These are phyloP conservation scores for Diaporthe sp. DNA, from an alignment of 2,329 filamentous ascomycete genomes.

Conservation along the genomic window DNA sequence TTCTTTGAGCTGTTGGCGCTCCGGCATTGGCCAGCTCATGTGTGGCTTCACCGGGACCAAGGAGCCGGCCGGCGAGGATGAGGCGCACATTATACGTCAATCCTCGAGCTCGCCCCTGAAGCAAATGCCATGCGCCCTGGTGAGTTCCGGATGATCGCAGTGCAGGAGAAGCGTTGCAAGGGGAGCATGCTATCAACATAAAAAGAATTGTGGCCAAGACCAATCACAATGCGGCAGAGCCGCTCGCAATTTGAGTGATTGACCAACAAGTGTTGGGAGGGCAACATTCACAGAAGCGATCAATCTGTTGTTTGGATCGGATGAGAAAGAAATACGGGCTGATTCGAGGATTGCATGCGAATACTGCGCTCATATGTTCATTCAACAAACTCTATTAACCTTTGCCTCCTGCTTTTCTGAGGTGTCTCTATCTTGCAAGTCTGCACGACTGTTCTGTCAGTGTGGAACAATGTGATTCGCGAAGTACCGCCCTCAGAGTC, in stretches of 20 bases:
- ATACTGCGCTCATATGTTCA: neutral
- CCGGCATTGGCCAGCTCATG: neutral
- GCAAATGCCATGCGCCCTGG: neutral
- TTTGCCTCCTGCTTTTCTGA: conserved; percentile 1
- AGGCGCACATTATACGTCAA: neutral
- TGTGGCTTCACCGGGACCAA: neutral
- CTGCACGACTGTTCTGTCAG: neutral
- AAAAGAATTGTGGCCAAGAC: neutral
- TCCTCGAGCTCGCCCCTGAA: neutral
- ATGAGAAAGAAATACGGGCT: neutral
- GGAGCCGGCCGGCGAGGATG: neutral
- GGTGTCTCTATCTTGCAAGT: neutral
- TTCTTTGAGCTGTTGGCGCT: neutral
- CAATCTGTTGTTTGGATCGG: neutral
- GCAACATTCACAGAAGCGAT: neutral
- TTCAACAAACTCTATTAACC: neutral
- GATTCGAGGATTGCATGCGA: neutral
- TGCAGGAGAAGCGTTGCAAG: neutral
- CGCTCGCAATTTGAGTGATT: neutral
- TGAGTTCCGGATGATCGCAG: neutral
- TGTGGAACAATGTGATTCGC: neutral
- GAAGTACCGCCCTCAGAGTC: neutral
- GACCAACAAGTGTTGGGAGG: neutral
- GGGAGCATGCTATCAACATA: neutral
- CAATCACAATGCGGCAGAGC: neutral